A percentile compares a stretch with the other conserved stretches of the same genome.
phyloP scores from a whole-genome alignment of 768 basidiomycete genomes.

The Basidioascus undulatus region DNA sequence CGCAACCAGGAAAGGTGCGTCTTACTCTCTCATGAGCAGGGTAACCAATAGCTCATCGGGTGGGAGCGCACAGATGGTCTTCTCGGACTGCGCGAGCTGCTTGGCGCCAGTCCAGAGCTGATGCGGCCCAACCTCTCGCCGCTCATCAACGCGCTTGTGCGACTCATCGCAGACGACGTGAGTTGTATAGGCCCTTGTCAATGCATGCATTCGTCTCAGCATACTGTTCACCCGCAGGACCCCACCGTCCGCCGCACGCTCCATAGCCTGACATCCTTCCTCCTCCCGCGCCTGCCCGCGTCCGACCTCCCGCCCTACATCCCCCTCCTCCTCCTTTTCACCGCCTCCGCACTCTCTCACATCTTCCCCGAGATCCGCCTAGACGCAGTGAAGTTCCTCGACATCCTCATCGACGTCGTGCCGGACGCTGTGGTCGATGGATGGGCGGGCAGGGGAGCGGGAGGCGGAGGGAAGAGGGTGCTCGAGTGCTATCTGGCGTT shows the following conservation, averaged over 20 bases:
- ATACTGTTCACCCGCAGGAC: neutral
- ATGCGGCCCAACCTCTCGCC: slow-evolving; percentile 15
- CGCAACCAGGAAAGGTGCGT: slow-evolving; percentile 42
- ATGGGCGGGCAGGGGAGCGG: slow-evolving; percentile 24
- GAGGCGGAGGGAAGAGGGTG: slow-evolving; percentile 17
- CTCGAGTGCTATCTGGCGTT: slow-evolving; percentile 62
- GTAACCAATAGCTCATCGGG: neutral
- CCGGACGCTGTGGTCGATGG: slow-evolving; percentile 42
- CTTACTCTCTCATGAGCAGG: neutral
- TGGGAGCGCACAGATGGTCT: slow-evolving; percentile 33
- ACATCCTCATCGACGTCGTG: slow-evolving; percentile 43
- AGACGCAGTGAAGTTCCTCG: slow-evolving; percentile 60
- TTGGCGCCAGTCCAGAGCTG: slow-evolving; percentile 35
- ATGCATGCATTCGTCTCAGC: neutral
- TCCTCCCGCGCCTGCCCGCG: neutral
- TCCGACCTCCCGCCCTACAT: slow-evolving; percentile 43
- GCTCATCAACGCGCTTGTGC: slow-evolving; percentile 17
- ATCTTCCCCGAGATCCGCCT: slow-evolving; percentile 88
- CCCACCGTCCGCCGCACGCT: slow-evolving; percentile 3
- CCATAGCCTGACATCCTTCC: neutral
- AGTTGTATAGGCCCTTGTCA: slow-evolving; percentile 10
- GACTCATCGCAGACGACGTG: slow-evolving; percentile 63
- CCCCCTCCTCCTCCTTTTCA: slow-evolving; percentile 52
- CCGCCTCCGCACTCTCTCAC: slow-evolving; percentile 72
- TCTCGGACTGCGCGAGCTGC: slow-evolving; percentile 42